Evolutionary conservation across 306 rosid species (phyloP), one percentile per base, ranked within the genome.

Genomic region (Geum urbanum): DNA sequence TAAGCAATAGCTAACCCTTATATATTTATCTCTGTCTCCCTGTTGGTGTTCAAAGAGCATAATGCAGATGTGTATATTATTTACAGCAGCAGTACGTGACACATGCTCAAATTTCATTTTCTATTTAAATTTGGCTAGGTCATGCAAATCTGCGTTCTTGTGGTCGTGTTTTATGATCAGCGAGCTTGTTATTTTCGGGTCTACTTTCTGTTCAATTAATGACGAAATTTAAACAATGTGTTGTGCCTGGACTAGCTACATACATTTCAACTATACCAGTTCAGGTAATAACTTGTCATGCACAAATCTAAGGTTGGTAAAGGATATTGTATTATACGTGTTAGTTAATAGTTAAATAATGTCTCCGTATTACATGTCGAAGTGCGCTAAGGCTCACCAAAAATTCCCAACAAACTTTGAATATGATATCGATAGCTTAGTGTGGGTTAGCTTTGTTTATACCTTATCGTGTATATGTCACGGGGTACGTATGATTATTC

Each of bases 371-470:
- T n/a, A 43, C 73, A 43, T 20, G 55, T 22, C 2, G 40, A 52
- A 41, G 53, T 76, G 16, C 78, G 77, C 61, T 19, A 49, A 27
- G 71, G 81, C 78, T 72, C 75, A 76, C 84, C 66, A 86, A 74
- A 86, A 79, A 77, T 72, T 75, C 80, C 77, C 80, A 89, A 84
- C 90, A 82, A 86, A 81, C 91, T 73, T 86, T 79, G 89, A 86
- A 81, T 74, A 51, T 67, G 61, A 74, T 32, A 35, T 59, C 20
- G 6, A 8, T 32, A 54, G 3, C 4, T 4, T 54, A 13, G 19
- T 1, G 43, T 7, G 13, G 8, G 63, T 13, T 58, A 32, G 63
- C 32, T 53, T 45, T 40, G 56, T 64, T 22, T 8, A 58, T 32
- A 32, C 44, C 32, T 53, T 12, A 40, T 50, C n/a, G 40, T 15